Percentiles rank a stretch among this genome's conserved stretches.
phyloP scores from a whole-genome alignment of 805 yeast species.

The Isabelozyma heimii region DNA sequence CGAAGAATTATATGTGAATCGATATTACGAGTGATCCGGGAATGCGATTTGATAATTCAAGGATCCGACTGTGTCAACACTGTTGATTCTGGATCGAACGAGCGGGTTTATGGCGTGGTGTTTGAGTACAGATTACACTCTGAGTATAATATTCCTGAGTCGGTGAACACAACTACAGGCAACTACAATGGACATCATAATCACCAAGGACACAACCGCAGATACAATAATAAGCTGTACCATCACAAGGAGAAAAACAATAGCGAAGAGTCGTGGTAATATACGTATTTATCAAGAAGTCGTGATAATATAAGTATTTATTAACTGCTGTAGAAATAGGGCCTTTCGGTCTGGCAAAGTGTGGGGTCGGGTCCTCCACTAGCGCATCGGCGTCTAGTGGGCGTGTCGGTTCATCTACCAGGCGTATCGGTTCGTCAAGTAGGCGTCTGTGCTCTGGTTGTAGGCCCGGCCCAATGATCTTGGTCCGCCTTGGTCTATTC shows the following conservation, averaged over 20 bases:
- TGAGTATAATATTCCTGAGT: constrained; percentile 22
- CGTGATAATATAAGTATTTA: too few relatives aligned
- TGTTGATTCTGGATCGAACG: constrained; percentile 32
- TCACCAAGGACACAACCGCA: not conserved
- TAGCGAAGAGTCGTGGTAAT: not conserved
- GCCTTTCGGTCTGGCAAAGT: too few relatives aligned
- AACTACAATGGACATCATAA: not conserved
- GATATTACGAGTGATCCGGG: constrained; percentile 43
- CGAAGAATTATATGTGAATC: constrained; percentile 47
- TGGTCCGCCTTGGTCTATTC: too few relatives aligned
- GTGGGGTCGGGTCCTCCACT: too few relatives aligned
- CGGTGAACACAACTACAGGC: not conserved
- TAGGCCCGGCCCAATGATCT: too few relatives aligned
- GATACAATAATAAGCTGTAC: not conserved
- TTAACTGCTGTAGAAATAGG: too few relatives aligned
- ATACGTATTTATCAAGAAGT: not conserved
- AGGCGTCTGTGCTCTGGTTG: too few relatives aligned
- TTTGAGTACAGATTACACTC: constrained; percentile 48
- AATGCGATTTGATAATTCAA: constrained; percentile 43
- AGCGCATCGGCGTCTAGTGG: too few relatives aligned
- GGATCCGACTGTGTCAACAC: constrained; percentile 33
- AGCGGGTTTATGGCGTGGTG: constrained; percentile 43
- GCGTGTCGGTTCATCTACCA: too few relatives aligned
- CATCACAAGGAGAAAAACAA: not conserved
- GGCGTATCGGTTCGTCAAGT: too few relatives aligned